Percentiles rank a stretch among this genome's conserved stretches.
These are phyloP conservation scores for Populus hybrid DNA, from an alignment of 441 rosid genomes.

Conservation along the genomic window DNA sequence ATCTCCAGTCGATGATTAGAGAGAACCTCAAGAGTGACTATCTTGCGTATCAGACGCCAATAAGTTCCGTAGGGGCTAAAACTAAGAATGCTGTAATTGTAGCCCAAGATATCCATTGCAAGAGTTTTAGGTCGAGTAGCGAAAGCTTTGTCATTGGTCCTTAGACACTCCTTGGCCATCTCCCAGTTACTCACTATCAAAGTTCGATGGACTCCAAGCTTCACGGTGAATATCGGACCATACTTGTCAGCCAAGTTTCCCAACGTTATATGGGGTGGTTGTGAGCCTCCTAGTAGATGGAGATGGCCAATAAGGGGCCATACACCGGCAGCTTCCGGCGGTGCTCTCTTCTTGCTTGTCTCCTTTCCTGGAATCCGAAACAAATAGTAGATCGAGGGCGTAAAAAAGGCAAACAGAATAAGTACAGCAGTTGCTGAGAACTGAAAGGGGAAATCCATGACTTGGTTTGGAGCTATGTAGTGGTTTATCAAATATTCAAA, in stretches of 20 bases:
- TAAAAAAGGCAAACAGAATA: not conserved
- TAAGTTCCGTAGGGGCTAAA: constrained; percentile 35
- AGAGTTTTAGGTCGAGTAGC: constrained; percentile 17
- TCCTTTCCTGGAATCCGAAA: not conserved
- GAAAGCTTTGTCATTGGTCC: constrained; percentile 26
- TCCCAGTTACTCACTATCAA: constrained; percentile 33
- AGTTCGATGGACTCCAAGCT: constrained; percentile 24
- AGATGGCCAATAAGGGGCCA: constrained; percentile 45
- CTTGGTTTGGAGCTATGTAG: no score
- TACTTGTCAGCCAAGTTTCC: constrained; percentile 31
- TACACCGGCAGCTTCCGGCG: constrained; percentile 29
- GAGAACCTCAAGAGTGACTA: constrained; percentile 31
- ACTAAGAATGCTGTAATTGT: constrained; percentile 27
- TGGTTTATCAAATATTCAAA: no score
- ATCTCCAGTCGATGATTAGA: constrained; percentile 29
- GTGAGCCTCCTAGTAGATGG: constrained; percentile 16
- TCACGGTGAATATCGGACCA: constrained; percentile 34
- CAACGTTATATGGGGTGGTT: constrained; percentile 23
- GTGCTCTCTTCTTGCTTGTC: not conserved
- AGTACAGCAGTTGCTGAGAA: not conserved
- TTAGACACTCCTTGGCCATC: constrained; percentile 20
- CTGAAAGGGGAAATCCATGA: not conserved
- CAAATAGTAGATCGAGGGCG: not conserved
- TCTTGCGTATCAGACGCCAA: constrained; percentile 44
- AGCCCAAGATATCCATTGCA: constrained; percentile 31